Evolutionary conservation across 2,329 filamentous ascomycete species (phyloP), one percentile per base, ranked within the genome.

Genomic region (Fusarium poae): DNA sequence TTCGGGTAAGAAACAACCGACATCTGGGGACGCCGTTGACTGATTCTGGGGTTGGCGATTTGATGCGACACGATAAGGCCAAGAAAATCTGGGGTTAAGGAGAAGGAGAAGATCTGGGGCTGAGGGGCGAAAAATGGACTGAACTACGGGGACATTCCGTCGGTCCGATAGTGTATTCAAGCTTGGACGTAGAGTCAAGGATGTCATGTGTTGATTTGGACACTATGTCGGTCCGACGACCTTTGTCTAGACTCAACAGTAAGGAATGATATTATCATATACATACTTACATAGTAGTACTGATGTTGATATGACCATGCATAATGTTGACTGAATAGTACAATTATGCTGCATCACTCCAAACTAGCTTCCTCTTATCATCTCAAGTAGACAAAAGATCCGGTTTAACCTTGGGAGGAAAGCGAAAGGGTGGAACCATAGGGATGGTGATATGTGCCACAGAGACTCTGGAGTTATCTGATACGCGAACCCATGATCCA

Each of bases 81-180:
- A 70, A 67, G 51, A 32, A 52, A 70, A 67, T 44, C 66, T 59
- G 66, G 66, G 66, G 66, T 68, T 59, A 40, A 55, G 51, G 62
- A 67, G 62, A 49, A 39, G 66, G 44, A 44, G 45, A 63, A 53
- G 65, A 65, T 52, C 67, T 57, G 66, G 62, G 66, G 56, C 56
- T 20, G 34, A 52, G 61, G 51, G 62, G 61, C 61, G 32, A 62
- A 52, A 49, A 49, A 39, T 51, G 35, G 32, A 16, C 27, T 29
- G 32, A 40, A 40, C 13, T 40, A 52, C 20, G 21, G 32, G 29
- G 48, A 27, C 16, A 13, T 23, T n/a, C 18, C 54, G 65, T 69
- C 66, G 66, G 66, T 39, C 66, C 66, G 66, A 69, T 27, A 27
- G 35, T n/a, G 2, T 23, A 12, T 16, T 29, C 21, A 6, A 34